These are phyloP conservation scores for Trichoderma koningii DNA, from an alignment of 2,329 filamentous ascomycete genomes.

Conservation along the genomic window DNA sequence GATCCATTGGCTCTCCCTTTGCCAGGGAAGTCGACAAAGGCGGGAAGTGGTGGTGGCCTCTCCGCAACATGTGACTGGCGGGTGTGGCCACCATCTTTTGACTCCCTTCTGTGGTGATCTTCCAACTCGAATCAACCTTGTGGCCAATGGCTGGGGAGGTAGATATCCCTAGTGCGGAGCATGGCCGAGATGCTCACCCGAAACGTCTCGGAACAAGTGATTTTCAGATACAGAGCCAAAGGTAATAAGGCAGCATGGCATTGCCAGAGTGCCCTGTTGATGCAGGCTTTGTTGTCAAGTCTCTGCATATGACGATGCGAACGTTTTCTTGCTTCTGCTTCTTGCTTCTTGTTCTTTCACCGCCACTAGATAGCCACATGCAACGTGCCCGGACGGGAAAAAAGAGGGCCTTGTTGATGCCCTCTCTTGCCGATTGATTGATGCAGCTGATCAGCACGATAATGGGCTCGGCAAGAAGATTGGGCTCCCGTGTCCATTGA, in stretches of 20 bases:
- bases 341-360: slow-evolving; percentile 6
- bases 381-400: background rate
- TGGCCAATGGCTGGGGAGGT: background rate
- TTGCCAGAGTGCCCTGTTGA: background rate
- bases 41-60: slow-evolving; percentile 11
- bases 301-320: background rate
- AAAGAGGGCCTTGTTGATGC: background rate
- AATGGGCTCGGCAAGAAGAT: background rate
- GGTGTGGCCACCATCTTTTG: slow-evolving; percentile 2
- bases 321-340: slow-evolving; percentile 1
- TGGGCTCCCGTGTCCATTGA: background rate
- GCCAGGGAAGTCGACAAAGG: slow-evolving; percentile 7
- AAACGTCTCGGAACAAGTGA: background rate
- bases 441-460: background rate
- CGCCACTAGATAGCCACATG: slow-evolving; percentile 5
- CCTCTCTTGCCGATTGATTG: background rate
- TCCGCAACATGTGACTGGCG: slow-evolving; percentile 13
- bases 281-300: slow-evolving; percentile 22
- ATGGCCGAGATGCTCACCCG: slow-evolving; percentile 11
- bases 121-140: too few relatives aligned
- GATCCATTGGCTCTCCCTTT: slow-evolving; percentile 23
- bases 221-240: background rate
- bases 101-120: background rate
- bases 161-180: background rate
- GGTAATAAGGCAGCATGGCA: background rate